Evolutionary conservation across 169 alveolate species (phyloP).

Genomic region (Perkinsus marinus): DNA sequence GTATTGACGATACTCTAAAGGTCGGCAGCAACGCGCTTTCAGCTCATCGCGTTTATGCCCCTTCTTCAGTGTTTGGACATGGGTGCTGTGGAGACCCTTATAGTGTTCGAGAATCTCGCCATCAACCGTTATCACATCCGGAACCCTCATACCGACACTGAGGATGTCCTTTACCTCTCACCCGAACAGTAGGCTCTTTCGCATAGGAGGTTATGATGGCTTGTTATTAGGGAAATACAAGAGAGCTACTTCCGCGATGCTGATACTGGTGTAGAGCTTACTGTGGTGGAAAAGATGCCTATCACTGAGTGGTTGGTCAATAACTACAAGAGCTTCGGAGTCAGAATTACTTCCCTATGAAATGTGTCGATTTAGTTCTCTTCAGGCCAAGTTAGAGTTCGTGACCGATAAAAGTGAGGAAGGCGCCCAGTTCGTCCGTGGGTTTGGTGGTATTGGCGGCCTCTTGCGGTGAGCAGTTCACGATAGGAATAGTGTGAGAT

Average conservation of each 20-base stretch:
- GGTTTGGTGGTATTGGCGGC: conserved; percentile 99
- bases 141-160: conserved; percentile 61
- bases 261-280: conserved; percentile 66
- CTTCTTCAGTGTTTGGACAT: conserved; percentile 63
- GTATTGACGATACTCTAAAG: conserved; percentile 82
- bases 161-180: conserved; percentile 42
- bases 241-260: conserved; percentile 28
- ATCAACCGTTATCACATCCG: conserved; percentile 8
- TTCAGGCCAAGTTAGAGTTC: conserved; percentile 69
- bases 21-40: too few relatives aligned
- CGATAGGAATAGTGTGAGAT: too few relatives aligned
- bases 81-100: conserved; percentile 85
- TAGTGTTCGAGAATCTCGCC: conserved; percentile 84
- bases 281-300: conserved; percentile 69
- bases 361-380: not conserved
- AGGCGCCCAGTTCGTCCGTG: conserved; percentile 94
- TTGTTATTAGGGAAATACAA: conserved; percentile 40
- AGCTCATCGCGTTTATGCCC: too few relatives aligned
- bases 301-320: conserved; percentile 94
- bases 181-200: conserved; percentile 60
- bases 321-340: conserved; percentile 82
- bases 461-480: conserved; percentile 92
- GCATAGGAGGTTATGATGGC: conserved; percentile 15
- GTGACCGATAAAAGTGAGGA: conserved; percentile 92
- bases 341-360: not conserved